Evolutionary conservation across 108 stramenopile species (phyloP), one percentile per base, ranked within the genome.

Genomic region (Licmophora abbreviata): DNA sequence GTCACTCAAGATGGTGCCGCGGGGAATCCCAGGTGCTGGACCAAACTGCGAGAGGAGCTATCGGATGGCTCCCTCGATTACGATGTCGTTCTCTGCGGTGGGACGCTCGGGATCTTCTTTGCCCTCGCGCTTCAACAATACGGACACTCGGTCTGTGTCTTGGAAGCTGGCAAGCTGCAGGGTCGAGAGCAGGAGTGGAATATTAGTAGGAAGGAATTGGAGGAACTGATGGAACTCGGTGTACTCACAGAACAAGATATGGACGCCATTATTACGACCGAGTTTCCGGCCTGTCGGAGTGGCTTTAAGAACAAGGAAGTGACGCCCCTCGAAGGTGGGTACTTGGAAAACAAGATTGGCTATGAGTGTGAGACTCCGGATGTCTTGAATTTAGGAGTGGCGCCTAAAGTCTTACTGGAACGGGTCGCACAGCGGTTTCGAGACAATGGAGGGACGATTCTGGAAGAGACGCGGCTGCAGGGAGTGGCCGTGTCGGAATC

Each of bases 111-210:
- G 14, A 89, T 96, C 52, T 94, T 96, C 64, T 76, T 86, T 41
- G 95, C 92, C 4, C 62, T 68, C 12, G 79, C 85, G 15, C 59
- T 96, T 51, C 89, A 91, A 63, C 41, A 73, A 21, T 46, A 73
- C 21, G 92, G 92, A 1, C 74, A 74, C 44, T 60, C 54, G 7
- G 91, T 94, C 15, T 63, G 61, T 24, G 88, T 94, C 4, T 56
- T 96, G 2, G 95, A 96, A 56, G 76, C 88, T 23, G 88, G 82
- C 0, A 71, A 74, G 41, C 59, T 93, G 15, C 64, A 59, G 23
- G 93, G 93, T 3, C 50, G 95, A 24, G 87, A 90, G 58, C 95
- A 96, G 66, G 95, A 94, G 48, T 94, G 95, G 95, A 96, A 96
- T 54, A 85, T 96, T 17, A 77, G 79, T 24, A 76, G 74, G 74